Percentiles rank a stretch among this genome's conserved stretches.
These are phyloP conservation scores for Capsella bursapastoris DNA, from an alignment of 345 rosid genomes.

Conservation along the genomic window DNA sequence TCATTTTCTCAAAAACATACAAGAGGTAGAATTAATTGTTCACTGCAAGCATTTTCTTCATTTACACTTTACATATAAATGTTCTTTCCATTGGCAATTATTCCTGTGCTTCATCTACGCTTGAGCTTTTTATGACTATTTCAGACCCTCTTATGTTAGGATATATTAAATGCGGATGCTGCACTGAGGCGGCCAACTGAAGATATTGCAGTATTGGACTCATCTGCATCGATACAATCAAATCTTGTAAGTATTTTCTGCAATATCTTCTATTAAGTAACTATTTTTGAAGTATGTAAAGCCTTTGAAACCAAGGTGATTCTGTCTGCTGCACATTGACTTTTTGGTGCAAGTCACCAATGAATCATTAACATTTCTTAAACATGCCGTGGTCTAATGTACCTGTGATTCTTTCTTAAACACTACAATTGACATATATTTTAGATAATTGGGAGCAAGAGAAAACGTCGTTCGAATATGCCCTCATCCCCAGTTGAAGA, in stretches of 20 bases:
- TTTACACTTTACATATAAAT: not conserved
- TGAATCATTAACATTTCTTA: slow-evolving; percentile 7
- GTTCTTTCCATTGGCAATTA: not conserved
- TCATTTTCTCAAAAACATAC: slow-evolving; percentile 74
- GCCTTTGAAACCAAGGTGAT: not conserved
- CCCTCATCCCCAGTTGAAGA: slow-evolving; percentile 47
- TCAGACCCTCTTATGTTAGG: slow-evolving; percentile 52
- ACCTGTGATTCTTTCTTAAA: not conserved
- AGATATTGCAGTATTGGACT: slow-evolving; percentile 69
- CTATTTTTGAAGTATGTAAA: not conserved
- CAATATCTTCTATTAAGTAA: not conserved
- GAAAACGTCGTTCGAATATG: slow-evolving; percentile 52
- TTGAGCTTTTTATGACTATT: slow-evolving; percentile 30
- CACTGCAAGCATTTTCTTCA: slow-evolving; percentile 24
- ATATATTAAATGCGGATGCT: slow-evolving; percentile 66
- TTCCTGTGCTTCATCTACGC: not conserved
- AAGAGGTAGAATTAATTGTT: slow-evolving; percentile 59
- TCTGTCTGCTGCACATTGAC: slow-evolving; percentile 1
- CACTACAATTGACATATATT: slow-evolving; percentile 29
- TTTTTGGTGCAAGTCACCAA: slow-evolving; percentile 5
- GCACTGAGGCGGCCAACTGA: slow-evolving; percentile 71
- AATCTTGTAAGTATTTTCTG: slow-evolving; percentile 65
- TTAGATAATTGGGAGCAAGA: slow-evolving; percentile 68
- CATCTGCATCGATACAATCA: slow-evolving; percentile 72
- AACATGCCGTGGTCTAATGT: slow-evolving; percentile 8